phyloP scores from a whole-genome alignment of 371 early-diverging fungal genomes.

The Mortierella sp. region DNA sequence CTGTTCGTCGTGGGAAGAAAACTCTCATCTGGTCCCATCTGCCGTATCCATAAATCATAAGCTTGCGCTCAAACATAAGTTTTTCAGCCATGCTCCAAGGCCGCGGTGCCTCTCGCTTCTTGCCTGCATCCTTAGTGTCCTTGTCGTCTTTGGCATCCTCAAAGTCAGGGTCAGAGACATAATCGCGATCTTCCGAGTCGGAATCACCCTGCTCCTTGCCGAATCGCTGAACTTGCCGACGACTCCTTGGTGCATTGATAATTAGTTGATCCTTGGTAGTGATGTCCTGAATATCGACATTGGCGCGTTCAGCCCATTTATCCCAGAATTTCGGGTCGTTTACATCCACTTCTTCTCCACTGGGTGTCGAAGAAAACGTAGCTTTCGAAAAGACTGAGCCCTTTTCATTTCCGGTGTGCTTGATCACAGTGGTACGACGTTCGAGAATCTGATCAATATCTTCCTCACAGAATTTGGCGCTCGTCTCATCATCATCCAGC shows the following conservation, averaged over 20 bases:
- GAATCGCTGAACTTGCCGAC: slow-evolving; percentile 72
- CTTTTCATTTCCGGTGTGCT: slow-evolving; percentile 81
- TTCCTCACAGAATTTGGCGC: slow-evolving; percentile 92
- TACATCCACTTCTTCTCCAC: slow-evolving; percentile 79
- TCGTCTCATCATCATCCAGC: slow-evolving; percentile 86
- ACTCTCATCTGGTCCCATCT: slow-evolving; percentile 79
- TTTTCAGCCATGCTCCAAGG: slow-evolving; percentile 86
- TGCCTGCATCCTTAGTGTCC: slow-evolving; percentile 27
- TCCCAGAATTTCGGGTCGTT: slow-evolving; percentile 99
- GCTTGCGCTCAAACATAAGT: slow-evolving; percentile 81
- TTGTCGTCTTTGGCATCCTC: slow-evolving; percentile 41
- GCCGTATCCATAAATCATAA: slow-evolving; percentile 88
- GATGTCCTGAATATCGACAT: slow-evolving; percentile 74
- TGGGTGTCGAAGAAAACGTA: slow-evolving; percentile 80
- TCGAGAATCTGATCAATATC: slow-evolving; percentile 97
- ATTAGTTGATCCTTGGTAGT: slow-evolving; percentile 71
- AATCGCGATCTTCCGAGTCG: slow-evolving; percentile 51
- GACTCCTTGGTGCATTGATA: slow-evolving; percentile 74
- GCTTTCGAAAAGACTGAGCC: slow-evolving; percentile 96
- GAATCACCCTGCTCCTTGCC: slow-evolving; percentile 56
- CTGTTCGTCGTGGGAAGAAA: slow-evolving; percentile 70
- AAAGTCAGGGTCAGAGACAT: slow-evolving; percentile 47
- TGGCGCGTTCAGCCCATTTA: slow-evolving; percentile 90
- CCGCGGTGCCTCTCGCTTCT: slow-evolving; percentile 59
- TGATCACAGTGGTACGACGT: slow-evolving; percentile 90